Percentiles rank a stretch among this genome's conserved stretches.
Conservation (phyloP, 177 flowering plant species). For the Vitis hybrid region DNA sequence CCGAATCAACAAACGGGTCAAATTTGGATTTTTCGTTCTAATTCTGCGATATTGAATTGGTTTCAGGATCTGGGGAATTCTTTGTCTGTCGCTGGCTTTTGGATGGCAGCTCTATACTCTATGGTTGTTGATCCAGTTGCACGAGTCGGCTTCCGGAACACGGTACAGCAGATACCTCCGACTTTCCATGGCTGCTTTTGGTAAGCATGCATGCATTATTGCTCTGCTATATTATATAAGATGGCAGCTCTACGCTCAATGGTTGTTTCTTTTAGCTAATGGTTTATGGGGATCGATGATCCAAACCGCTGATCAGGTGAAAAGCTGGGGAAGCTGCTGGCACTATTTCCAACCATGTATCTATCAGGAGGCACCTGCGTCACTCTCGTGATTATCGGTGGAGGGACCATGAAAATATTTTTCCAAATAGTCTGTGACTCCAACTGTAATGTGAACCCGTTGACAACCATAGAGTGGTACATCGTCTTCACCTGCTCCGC, state of each 20-base stretch:
- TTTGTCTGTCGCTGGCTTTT: conserved; percentile 30
- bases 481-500: conserved; percentile 64
- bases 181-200: conserved; percentile 41
- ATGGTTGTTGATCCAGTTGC: conserved; percentile 37
- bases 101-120: conserved; percentile 40
- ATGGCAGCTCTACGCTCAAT: not conserved
- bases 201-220: conserved; percentile 12
- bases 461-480: conserved; percentile 67
- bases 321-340: conserved; percentile 49
- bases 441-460: conserved; percentile 13
- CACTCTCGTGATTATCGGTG: conserved; percentile 62
- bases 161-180: conserved; percentile 43
- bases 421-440: conserved; percentile 41
- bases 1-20: not conserved
- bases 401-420: conserved; percentile 55
- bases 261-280: not conserved
- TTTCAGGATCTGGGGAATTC: conserved; percentile 37
- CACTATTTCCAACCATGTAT: conserved; percentile 58
- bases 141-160: conserved; percentile 31
- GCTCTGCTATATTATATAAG: no score
- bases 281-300: no score
- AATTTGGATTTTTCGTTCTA: not conserved
- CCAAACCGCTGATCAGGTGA: conserved; percentile 41
- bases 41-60: not conserved
- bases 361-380: conserved; percentile 61